Evolutionary conservation across 225 moss, liverwort and hornwort genomes (phyloP).

Genomic region (Anthoceros angustus): DNA sequence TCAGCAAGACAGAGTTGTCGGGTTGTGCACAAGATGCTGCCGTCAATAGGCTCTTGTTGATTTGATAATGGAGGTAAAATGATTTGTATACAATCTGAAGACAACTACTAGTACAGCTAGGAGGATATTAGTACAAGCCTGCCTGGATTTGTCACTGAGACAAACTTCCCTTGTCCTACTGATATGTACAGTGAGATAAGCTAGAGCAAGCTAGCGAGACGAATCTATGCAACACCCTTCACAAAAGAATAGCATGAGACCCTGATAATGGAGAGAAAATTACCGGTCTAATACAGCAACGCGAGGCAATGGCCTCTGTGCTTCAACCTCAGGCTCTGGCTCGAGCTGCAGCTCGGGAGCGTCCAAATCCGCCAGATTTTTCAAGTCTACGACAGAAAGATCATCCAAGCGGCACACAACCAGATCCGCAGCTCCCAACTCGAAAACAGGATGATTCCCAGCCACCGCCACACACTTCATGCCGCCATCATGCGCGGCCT

Average conservation of each 20-base stretch:
- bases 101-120: too few species aligned
- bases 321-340: slow-evolving; percentile 73
- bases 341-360: slow-evolving; percentile 65
- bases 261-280: neutral
- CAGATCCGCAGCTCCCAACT: slow-evolving; percentile 77
- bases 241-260: neutral
- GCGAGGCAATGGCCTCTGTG: slow-evolving; percentile 33
- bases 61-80: neutral
- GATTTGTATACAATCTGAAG: too few species aligned
- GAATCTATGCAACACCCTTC: neutral
- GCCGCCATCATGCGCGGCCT: slow-evolving; percentile 77
- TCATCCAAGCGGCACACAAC: slow-evolving; percentile 74
- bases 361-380: slow-evolving; percentile 77
- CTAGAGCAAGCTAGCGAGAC: neutral
- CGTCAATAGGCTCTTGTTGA: neutral
- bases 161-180: too few species aligned
- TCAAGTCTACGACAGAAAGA: slow-evolving; percentile 77
- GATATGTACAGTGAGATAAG: too few species aligned
- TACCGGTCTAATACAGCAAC: slow-evolving; percentile 50
- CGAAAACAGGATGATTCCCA: slow-evolving; percentile 77
- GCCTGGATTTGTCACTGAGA: too few species aligned
- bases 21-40: too few species aligned
- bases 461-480: slow-evolving; percentile 98
- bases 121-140: too few species aligned
- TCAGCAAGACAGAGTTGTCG: neutral